Evolutionary conservation across 257 asterid species (phyloP).

Genomic region (Gentiana straminea): DNA sequence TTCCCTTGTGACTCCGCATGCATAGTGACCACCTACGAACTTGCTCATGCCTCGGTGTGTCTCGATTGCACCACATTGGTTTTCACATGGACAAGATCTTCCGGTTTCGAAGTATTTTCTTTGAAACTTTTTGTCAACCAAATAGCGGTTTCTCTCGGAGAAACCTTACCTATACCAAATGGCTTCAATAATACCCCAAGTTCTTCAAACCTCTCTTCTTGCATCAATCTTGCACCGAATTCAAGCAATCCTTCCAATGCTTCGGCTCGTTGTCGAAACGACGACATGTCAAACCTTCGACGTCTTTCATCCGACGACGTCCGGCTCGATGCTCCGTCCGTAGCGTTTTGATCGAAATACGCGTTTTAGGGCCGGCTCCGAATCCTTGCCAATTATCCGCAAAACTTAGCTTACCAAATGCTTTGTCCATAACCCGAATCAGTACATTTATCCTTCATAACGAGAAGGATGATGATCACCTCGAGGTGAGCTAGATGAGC

Average conservation of each 20-base stretch:
- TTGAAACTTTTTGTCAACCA: slow-evolving; percentile 88
- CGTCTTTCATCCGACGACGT: slow-evolving; percentile 69
- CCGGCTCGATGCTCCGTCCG: slow-evolving; percentile 84
- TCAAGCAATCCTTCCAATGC: slow-evolving; percentile 91
- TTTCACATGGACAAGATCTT: slow-evolving; percentile 20
- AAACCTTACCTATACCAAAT: slow-evolving; percentile 77
- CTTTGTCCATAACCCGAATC: slow-evolving; percentile 51
- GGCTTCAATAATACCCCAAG: slow-evolving; percentile 80
- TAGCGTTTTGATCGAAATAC: slow-evolving; percentile 71
- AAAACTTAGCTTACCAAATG: slow-evolving; percentile 34
- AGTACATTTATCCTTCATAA: slow-evolving; percentile 70
- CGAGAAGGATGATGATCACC: slow-evolving; percentile 36
- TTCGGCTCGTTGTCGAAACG: slow-evolving; percentile 74
- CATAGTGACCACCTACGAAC: background rate
- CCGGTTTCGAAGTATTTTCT: slow-evolving; percentile 49
- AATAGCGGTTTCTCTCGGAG: slow-evolving; percentile 93
- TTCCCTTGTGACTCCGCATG: too few relatives aligned
- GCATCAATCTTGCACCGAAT: slow-evolving; percentile 75
- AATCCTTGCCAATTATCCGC: slow-evolving; percentile 45
- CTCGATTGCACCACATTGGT: slow-evolving; percentile 12
- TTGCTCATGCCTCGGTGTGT: slow-evolving; percentile 22
- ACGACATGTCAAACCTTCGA: slow-evolving; percentile 64
- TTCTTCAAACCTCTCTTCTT: slow-evolving; percentile 69
- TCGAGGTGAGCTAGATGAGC: slow-evolving; percentile 52
- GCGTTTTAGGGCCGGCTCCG: slow-evolving; percentile 20